Evolutionary conservation across 1,139 yeast species (phyloP).

Genomic region (Magnusiomyces clavatus): DNA sequence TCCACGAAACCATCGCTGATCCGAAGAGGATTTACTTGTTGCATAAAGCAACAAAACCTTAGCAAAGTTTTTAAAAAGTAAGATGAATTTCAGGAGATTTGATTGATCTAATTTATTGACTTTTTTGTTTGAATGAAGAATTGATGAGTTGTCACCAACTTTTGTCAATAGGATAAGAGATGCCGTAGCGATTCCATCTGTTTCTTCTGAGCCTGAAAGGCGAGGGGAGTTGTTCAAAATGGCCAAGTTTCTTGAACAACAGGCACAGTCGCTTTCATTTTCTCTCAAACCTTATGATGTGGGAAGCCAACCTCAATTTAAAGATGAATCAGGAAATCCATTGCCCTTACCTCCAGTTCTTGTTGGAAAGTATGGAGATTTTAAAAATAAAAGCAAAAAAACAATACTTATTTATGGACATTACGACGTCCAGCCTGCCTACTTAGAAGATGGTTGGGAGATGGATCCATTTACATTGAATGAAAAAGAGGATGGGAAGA

Average conservation of each 20-base stretch:
- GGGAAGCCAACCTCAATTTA: conserved; percentile 72
- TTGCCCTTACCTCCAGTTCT: conserved; percentile 88
- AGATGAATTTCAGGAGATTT: background rate
- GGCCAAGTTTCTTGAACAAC: conserved; percentile 70
- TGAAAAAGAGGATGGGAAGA: conserved; percentile 47
- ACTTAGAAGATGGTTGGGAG: conserved; percentile 87
- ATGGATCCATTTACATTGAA: conserved; percentile 80
- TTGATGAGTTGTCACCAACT: conserved; percentile 9
- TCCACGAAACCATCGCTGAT: too few relatives aligned
- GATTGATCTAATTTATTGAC: background rate
- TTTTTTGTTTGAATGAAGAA: background rate
- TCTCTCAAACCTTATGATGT: conserved; percentile 75
- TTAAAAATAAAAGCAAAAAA: conserved; percentile 56
- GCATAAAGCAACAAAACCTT: background rate
- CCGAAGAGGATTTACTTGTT: too few relatives aligned
- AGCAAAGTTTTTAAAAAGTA: background rate
- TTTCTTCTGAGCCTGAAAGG: conserved; percentile 79
- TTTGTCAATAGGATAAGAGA: conserved; percentile 38
- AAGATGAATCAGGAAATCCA: conserved; percentile 33
- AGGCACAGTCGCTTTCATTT: conserved; percentile 57
- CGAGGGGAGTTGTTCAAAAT: conserved; percentile 54
- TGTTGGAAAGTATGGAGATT: conserved; percentile 73
- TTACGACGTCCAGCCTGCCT: conserved; percentile 97
- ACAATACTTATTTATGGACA: conserved; percentile 92
- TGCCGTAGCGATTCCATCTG: conserved; percentile 92